Percentiles rank a stretch among this genome's conserved stretches.
Evolutionary conservation across 2,329 filamentous ascomycete genomes (phyloP).

Genomic region (Amauroascus verrucosus): DNA sequence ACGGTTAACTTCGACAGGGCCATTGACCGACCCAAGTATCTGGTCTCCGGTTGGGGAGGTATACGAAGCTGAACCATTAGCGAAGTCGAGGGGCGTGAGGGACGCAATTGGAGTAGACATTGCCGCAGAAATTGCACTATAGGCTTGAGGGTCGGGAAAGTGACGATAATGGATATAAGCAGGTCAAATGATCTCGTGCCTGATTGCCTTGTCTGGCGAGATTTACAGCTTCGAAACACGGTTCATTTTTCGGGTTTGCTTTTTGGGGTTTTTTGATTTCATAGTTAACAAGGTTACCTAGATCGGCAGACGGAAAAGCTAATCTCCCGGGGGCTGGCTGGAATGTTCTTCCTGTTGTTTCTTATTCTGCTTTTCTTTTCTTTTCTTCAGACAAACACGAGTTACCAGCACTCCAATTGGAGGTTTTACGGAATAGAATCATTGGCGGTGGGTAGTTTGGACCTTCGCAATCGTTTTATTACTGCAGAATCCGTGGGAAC

Average conservation of each 20-base stretch:
- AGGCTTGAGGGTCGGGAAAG: not conserved
- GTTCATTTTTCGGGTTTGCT: not conserved
- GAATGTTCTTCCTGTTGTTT: not conserved
- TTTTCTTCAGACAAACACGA: not conserved
- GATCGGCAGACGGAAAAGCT: not conserved
- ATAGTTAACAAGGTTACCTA: too few relatives aligned
- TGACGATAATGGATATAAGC: not conserved
- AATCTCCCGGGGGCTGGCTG: not conserved
- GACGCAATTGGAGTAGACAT: constrained; percentile 31
- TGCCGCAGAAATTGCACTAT: constrained; percentile 6
- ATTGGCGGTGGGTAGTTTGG: not conserved
- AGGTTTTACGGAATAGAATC: not conserved
- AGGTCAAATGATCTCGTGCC: not conserved
- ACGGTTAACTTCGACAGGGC: constrained; percentile 76
- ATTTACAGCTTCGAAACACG: not conserved
- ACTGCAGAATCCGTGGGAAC: not conserved
- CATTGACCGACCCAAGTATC: constrained; percentile 78
- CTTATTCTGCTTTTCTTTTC: not conserved
- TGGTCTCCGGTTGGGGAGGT: constrained; percentile 53
- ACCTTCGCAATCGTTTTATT: constrained; percentile 1
- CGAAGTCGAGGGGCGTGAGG: constrained; percentile 27
- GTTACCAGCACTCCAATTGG: not conserved
- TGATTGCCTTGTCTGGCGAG: not conserved
- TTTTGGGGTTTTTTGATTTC: too few relatives aligned
- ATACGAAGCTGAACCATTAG: constrained; percentile 35